Conservation (phyloP, 768 basidiomycete genomes). For the Amanita fuliginea region DNA sequence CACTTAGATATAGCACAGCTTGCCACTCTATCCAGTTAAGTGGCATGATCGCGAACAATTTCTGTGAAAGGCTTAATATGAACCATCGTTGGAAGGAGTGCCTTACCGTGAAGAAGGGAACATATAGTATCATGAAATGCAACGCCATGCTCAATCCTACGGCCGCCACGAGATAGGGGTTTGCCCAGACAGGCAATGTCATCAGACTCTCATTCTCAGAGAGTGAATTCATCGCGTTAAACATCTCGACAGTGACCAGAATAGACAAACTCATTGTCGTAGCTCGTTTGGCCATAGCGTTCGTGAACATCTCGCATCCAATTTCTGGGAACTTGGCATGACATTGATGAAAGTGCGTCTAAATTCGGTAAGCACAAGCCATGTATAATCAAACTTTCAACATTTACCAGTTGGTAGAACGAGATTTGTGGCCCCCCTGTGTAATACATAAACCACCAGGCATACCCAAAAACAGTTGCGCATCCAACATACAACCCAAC, state of each 20-base stretch:
- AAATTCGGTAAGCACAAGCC: background rate
- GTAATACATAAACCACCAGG: constrained; percentile 99
- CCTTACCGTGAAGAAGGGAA: constrained; percentile 90
- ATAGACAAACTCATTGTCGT: constrained; percentile 97
- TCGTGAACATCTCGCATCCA: constrained; percentile 93
- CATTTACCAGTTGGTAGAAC: constrained; percentile 81
- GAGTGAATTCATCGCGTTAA: constrained; percentile 96
- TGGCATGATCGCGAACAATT: constrained; percentile 85
- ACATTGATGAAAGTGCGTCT: constrained; percentile 98
- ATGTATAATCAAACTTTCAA: background rate
- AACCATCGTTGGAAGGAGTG: background rate
- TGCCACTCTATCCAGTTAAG: constrained; percentile 95
- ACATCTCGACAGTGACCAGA: constrained; percentile 93
- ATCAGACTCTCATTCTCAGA: constrained; percentile 95
- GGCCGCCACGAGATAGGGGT: constrained; percentile 84
- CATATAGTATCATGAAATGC: constrained; percentile 92
- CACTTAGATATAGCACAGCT: constrained; percentile 80
- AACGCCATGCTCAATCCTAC: constrained; percentile 86
- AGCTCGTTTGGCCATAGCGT: constrained; percentile 73
- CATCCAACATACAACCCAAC: constrained; percentile 90
- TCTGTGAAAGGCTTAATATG: constrained; percentile 25
- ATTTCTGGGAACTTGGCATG: constrained; percentile 73
- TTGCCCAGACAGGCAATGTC: constrained; percentile 86
- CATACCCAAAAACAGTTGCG: constrained; percentile 95
- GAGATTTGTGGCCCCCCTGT: constrained; percentile 84